Conservation (phyloP, 2,329 filamentous ascomycete species). For the Trematosphaeria pertusa region DNA sequence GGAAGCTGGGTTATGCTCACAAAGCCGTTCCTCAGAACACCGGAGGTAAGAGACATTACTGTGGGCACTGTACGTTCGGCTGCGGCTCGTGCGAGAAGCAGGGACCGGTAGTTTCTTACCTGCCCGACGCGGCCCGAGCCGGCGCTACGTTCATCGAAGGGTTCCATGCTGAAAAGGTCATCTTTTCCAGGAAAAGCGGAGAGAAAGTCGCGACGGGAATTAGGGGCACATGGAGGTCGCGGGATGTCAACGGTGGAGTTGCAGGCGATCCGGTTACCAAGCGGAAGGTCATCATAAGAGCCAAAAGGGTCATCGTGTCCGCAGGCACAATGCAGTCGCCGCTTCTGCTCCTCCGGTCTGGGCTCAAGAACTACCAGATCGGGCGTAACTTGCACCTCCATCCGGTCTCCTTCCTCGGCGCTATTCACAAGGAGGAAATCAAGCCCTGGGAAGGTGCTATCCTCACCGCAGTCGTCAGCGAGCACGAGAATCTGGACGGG, state of each 20-base stretch:
- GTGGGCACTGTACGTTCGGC: slow-evolving; percentile 67
- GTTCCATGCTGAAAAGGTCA: slow-evolving; percentile 72
- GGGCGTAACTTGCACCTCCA: slow-evolving; percentile 84
- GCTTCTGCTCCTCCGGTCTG: slow-evolving; percentile 76
- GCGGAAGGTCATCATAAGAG: slow-evolving; percentile 73
- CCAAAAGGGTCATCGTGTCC: slow-evolving; percentile 81
- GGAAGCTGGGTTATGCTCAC: slow-evolving; percentile 75
- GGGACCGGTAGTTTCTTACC: slow-evolving; percentile 76
- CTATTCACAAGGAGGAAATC: slow-evolving; percentile 72
- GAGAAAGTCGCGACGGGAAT: slow-evolving; percentile 72
- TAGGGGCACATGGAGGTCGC: slow-evolving; percentile 75
- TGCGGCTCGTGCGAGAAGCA: slow-evolving; percentile 75
- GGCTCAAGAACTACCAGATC: slow-evolving; percentile 80
- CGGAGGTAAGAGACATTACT: slow-evolving; percentile 74
- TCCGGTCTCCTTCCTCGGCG: slow-evolving; percentile 66
- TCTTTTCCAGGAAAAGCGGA: slow-evolving; percentile 67
- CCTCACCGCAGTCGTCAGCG: slow-evolving; percentile 77
- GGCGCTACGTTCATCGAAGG: slow-evolving; percentile 87
- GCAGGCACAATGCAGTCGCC: slow-evolving; percentile 80
- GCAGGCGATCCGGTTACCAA: slow-evolving; percentile 59
- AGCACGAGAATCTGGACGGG: slow-evolving; percentile 82
- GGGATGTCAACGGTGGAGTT: slow-evolving; percentile 68
- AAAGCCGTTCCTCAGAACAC: slow-evolving; percentile 80
- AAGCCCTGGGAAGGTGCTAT: slow-evolving; percentile 73
- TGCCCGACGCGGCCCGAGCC: slow-evolving; percentile 78